A percentile compares a stretch with the other conserved stretches of the same genome.
Evolutionary conservation across 1,139 yeast genomes (phyloP).

Genomic region (Scheffersomyces titani): DNA sequence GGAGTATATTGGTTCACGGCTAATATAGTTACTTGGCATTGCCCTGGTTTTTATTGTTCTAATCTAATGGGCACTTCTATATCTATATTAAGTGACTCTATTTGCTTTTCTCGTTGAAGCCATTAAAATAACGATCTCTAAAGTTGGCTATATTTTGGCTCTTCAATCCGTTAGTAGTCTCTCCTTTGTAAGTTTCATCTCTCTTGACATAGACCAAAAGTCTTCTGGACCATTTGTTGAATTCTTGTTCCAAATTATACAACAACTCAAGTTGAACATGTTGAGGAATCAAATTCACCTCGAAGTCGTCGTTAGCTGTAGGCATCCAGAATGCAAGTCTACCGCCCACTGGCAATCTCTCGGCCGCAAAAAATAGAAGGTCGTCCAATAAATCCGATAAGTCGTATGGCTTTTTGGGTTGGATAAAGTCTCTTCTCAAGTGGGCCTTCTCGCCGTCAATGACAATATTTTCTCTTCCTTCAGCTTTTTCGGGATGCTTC

Average conservation of each 20-base stretch:
- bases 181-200: slow-evolving; percentile 59
- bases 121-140: slow-evolving; percentile 77
- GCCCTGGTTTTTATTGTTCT: background rate
- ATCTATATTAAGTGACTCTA: slow-evolving; percentile 6
- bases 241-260: slow-evolving; percentile 81
- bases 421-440: slow-evolving; percentile 79
- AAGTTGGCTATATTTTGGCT: slow-evolving; percentile 55
- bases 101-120: slow-evolving; percentile 50
- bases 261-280: slow-evolving; percentile 72
- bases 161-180: slow-evolving; percentile 48
- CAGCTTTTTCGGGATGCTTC: slow-evolving; percentile 53
- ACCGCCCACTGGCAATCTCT: slow-evolving; percentile 71
- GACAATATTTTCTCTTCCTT: slow-evolving; percentile 67
- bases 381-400: slow-evolving; percentile 77
- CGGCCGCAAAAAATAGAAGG: slow-evolving; percentile 69
- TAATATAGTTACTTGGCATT: background rate
- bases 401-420: slow-evolving; percentile 90
- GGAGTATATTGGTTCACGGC: background rate
- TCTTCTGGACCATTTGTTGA: slow-evolving; percentile 91
- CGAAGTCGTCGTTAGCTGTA: slow-evolving; percentile 86
- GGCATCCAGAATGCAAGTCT: slow-evolving; percentile 98
- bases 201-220: slow-evolving; percentile 77
- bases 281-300: slow-evolving; percentile 72
- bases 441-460: slow-evolving; percentile 81
- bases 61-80: background rate